These are phyloP conservation scores for Volvariella surrecta DNA, from an alignment of 1,284 basidiomycete genomes.

Conservation along the genomic window DNA sequence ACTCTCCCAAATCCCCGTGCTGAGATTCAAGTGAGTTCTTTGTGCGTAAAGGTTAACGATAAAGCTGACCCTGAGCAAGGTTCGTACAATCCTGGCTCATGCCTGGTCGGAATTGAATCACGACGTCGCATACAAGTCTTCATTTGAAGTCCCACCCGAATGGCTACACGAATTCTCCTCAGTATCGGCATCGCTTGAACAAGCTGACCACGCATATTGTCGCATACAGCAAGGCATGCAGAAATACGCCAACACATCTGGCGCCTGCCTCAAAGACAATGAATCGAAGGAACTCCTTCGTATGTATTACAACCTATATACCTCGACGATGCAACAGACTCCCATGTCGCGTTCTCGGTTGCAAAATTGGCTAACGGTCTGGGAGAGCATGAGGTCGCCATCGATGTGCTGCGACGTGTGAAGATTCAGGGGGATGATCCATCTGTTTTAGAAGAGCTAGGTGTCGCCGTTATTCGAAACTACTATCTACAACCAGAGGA, in stretches of 20 bases:
- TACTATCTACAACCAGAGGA: background rate
- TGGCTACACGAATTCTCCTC: background rate
- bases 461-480: background rate
- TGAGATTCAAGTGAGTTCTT: background rate
- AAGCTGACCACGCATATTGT: background rate
- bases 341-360: background rate
- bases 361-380: background rate
- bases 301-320: background rate
- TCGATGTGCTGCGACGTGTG: background rate
- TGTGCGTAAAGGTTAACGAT: background rate
- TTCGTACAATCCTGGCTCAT: background rate
- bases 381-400: background rate
- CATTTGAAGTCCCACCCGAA: background rate
- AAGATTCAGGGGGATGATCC: background rate
- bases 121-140: background rate
- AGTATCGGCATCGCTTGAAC: background rate
- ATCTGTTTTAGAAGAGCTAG: background rate
- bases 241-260: background rate
- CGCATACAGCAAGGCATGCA: background rate
- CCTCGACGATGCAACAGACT: background rate
- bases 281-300: background rate
- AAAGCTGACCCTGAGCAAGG: background rate
- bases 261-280: background rate
- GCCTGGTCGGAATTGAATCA: background rate
- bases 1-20: background rate